Conservation (phyloP, 2,329 filamentous ascomycete species). For the Monosporascus ibericus region DNA sequence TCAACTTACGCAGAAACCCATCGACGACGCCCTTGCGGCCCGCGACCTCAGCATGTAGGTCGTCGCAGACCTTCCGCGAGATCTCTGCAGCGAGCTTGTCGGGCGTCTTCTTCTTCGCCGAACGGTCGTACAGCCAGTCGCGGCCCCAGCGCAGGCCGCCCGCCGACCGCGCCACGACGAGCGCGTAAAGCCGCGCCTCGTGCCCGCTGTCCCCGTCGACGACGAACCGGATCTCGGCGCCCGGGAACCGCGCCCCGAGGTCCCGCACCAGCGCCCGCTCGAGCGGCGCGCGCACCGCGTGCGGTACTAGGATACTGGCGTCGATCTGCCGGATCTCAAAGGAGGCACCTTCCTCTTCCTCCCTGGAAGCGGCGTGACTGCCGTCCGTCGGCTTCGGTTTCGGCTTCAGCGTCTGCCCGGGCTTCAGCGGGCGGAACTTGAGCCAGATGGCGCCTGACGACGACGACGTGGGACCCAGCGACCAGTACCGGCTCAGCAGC, state of each 20-base stretch:
- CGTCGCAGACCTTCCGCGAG: slow-evolving; percentile 37
- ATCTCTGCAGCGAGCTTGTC: slow-evolving; percentile 32
- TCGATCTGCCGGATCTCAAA: slow-evolving; percentile 37
- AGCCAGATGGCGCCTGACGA: slow-evolving; percentile 39
- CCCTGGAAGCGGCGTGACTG: slow-evolving; percentile 4
- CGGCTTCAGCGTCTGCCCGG: slow-evolving; percentile 30
- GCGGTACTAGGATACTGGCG: slow-evolving; percentile 45
- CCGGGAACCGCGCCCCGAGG: slow-evolving; percentile 36
- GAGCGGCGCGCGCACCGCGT: slow-evolving; percentile 35
- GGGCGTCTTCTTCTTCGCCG: slow-evolving; percentile 34
- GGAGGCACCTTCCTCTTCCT: slow-evolving; percentile 5
- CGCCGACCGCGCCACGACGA: slow-evolving; percentile 49
- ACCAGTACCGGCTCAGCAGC: slow-evolving; percentile 46
- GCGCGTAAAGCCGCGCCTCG: slow-evolving; percentile 46
- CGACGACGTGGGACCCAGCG: slow-evolving; percentile 30
- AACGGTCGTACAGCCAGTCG: slow-evolving; percentile 36
- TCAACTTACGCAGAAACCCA: slow-evolving; percentile 36
- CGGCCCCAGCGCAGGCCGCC: slow-evolving; percentile 40
- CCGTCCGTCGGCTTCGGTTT: slow-evolving; percentile 18
- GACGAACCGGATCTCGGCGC: slow-evolving; percentile 37
- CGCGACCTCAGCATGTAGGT: slow-evolving; percentile 39
- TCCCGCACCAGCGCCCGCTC: slow-evolving; percentile 32
- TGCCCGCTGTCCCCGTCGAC: slow-evolving; percentile 45
- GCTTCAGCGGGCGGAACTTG: slow-evolving; percentile 33
- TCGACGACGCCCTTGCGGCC: slow-evolving; percentile 42